A percentile compares a stretch with the other conserved stretches of the same genome.
These are phyloP conservation scores for Yamadazyma olivae DNA, from an alignment of 805 yeast genomes.

Conservation along the genomic window DNA sequence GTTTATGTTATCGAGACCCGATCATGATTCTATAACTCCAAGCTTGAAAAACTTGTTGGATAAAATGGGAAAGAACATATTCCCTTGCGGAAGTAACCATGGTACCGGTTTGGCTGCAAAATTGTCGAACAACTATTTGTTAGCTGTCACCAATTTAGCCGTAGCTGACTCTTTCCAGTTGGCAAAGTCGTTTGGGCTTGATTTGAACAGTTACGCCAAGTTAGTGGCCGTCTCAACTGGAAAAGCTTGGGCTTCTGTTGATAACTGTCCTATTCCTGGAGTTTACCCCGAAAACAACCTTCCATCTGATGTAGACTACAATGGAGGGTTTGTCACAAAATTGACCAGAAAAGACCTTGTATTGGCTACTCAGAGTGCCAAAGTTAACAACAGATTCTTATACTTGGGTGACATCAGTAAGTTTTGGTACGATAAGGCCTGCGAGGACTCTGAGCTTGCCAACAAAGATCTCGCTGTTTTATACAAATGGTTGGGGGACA, in stretches of 20 bases:
- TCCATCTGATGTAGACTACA: slow-evolving; percentile 44
- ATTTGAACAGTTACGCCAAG: slow-evolving; percentile 44
- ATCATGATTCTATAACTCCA: slow-evolving; percentile 26
- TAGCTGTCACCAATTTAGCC: slow-evolving; percentile 52
- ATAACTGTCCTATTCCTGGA: slow-evolving; percentile 52
- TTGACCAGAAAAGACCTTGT: slow-evolving; percentile 44
- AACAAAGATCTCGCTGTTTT: slow-evolving; percentile 40
- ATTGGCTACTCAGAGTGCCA: slow-evolving; percentile 39
- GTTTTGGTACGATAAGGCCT: slow-evolving; percentile 42
- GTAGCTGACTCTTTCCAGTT: slow-evolving; percentile 54
- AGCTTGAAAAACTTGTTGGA: slow-evolving; percentile 26
- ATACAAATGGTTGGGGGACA: slow-evolving; percentile 38
- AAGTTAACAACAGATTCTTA: slow-evolving; percentile 29
- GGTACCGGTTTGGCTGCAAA: slow-evolving; percentile 56
- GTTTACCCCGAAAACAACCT: slow-evolving; percentile 35
- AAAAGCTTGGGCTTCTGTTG: slow-evolving; percentile 52
- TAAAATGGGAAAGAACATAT: slow-evolving; percentile 47
- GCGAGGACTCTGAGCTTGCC: slow-evolving; percentile 39
- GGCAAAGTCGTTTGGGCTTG: slow-evolving; percentile 47
- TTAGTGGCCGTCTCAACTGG: slow-evolving; percentile 52
- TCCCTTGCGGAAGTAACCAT: slow-evolving; percentile 46
- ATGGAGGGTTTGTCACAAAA: slow-evolving; percentile 49
- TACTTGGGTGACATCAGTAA: slow-evolving; percentile 36
- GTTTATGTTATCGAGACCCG: slow-evolving; percentile 47
- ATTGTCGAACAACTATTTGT: slow-evolving; percentile 49